Conservation (phyloP, 2,329 filamentous ascomycete genomes). For the Periglandula ipomoeae region DNA sequence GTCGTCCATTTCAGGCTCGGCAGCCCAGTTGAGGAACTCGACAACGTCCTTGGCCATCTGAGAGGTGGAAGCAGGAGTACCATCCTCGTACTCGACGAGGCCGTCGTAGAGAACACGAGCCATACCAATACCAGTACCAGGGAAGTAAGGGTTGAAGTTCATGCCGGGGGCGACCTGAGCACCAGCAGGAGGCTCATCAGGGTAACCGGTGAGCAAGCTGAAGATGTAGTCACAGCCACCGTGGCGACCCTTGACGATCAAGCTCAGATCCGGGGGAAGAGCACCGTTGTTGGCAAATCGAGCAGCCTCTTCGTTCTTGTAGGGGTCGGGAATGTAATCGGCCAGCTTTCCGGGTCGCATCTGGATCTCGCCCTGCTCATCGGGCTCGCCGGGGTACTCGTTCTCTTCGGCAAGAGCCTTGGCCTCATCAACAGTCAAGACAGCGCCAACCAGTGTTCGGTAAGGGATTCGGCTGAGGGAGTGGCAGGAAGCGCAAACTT, state of each 20-base stretch:
- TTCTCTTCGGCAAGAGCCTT: slow-evolving; percentile 96
- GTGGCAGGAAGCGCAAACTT: slow-evolving; percentile 97
- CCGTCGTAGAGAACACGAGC: slow-evolving; percentile 96
- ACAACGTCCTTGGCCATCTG: slow-evolving; percentile 99
- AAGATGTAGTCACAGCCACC: slow-evolving; percentile 99
- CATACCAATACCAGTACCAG: slow-evolving; percentile 97
- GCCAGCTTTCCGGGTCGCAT: slow-evolving; percentile 98
- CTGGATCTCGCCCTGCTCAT: slow-evolving; percentile 95
- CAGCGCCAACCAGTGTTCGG: slow-evolving; percentile 78
- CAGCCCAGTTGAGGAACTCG: slow-evolving; percentile 98
- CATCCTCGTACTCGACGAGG: slow-evolving; percentile 96
- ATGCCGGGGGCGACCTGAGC: slow-evolving; percentile 77
- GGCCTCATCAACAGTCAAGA: slow-evolving; percentile 96
- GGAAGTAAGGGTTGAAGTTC: slow-evolving; percentile 99
- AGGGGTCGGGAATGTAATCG: slow-evolving; percentile 88
- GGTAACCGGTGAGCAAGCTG: slow-evolving; percentile 91
- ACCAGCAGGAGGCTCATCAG: slow-evolving; percentile 89
- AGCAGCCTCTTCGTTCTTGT: slow-evolving; percentile 98
- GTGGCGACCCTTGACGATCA: slow-evolving; percentile 97
- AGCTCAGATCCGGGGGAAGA: slow-evolving; percentile 89
- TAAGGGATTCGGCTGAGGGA: slow-evolving; percentile 91
- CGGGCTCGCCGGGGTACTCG: slow-evolving; percentile 97
- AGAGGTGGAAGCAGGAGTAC: slow-evolving; percentile 84
- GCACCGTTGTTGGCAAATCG: slow-evolving; percentile 98
- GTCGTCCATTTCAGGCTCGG: slow-evolving; percentile 98